Base-by-base conservation (phyloP, 2,329 filamentous ascomycete species). In the Xylaria sp. region DNA sequence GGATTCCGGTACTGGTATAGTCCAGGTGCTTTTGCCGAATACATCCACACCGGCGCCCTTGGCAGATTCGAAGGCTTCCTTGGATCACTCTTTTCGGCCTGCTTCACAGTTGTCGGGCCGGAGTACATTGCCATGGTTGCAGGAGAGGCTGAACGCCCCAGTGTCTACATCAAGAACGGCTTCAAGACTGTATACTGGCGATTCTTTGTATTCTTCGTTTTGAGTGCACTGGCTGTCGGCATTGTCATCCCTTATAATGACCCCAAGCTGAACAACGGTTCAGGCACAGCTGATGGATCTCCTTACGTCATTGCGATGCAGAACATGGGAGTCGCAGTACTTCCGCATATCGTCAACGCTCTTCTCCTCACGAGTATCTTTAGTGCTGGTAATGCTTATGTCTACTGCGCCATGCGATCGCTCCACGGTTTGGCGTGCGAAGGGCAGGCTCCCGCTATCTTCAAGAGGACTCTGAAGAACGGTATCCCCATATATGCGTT, bases 1-100 rank as follows among this genome's bases (percentile, higher is more conserved):
- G 91, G 91, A 23, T 94, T 94, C 77, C 84, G 90, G 20, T 89
- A 90, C 76, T 92, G 90, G 90, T 85, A 83, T 13, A 74, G 84
- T 2, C 88, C 88, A 0, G 90, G 90, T 5, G 81, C 89, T 1
- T 92, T 92, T 74, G 86, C 85, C 18, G 85, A 89, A 71, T 83
- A 88, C 69, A 85, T 90, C 69, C 86, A 88, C 51, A 82, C 82
- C 0, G 90, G 90, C 2, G 76, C 84, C 46, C 82, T 92, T 0
- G 92, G 92, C 44, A 86, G 86, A 8, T 92, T 90, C 74, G 81
- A 91, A 1, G 90, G 90, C 1, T 90, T 91, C 72, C 79, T 92
- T 23, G 85, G 88, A 62, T 89, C 89, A 8, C 28, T 78, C 18
- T 79, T 90, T 70, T 86, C 88, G 66, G 87, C 87, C 12, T 84